Percentiles rank a stretch among this genome's conserved stretches.
Evolutionary conservation across 1,284 basidiomycete genomes (phyloP).

Genomic region (Cutaneotrichosporon cavernicola): DNA sequence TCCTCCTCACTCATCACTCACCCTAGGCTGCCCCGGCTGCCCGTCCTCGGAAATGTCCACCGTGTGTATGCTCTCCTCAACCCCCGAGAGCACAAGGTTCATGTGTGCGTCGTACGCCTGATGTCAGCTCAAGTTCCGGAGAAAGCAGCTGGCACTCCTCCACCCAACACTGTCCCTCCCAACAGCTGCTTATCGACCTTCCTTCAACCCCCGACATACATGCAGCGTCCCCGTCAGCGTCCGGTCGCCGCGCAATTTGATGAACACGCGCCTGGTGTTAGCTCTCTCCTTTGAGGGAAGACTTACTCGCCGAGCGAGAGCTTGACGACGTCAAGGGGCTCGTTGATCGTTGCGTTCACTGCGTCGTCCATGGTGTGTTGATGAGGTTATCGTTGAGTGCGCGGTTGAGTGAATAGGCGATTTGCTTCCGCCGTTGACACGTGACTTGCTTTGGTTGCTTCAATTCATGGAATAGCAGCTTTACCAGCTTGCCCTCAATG

Average conservation of each 20-base stretch:
- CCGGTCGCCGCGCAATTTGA: slow-evolving; percentile 90
- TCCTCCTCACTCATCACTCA: slow-evolving; percentile 37
- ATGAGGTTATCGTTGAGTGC: not conserved
- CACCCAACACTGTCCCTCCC: not conserved
- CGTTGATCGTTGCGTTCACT: slow-evolving; percentile 69
- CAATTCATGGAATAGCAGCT: not conserved
- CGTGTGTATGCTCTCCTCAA: slow-evolving; percentile 93
- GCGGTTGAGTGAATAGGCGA: not conserved
- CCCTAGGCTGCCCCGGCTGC: slow-evolving; percentile 53
- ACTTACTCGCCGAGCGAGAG: slow-evolving; percentile 95
- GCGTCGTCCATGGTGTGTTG: slow-evolving; percentile 57
- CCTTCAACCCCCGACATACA: slow-evolving; percentile 57
- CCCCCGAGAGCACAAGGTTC: slow-evolving; percentile 97
- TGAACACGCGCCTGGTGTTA: slow-evolving; percentile 48
- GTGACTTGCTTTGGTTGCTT: not conserved
- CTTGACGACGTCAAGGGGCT: slow-evolving; percentile 97
- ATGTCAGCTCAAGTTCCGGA: slow-evolving; percentile 4
- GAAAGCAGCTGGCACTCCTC: not conserved
- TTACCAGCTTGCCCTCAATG: too few relatives aligned
- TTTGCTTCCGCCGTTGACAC: not conserved
- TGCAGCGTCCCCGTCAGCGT: slow-evolving; percentile 91
- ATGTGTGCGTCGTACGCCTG: slow-evolving; percentile 99
- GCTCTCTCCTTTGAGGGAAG: not conserved
- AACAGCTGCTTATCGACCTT: not conserved
- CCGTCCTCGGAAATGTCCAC: slow-evolving; percentile 66